phyloP scores from a whole-genome alignment of 371 early-diverging fungal species.

The Nosema granulosis region DNA sequence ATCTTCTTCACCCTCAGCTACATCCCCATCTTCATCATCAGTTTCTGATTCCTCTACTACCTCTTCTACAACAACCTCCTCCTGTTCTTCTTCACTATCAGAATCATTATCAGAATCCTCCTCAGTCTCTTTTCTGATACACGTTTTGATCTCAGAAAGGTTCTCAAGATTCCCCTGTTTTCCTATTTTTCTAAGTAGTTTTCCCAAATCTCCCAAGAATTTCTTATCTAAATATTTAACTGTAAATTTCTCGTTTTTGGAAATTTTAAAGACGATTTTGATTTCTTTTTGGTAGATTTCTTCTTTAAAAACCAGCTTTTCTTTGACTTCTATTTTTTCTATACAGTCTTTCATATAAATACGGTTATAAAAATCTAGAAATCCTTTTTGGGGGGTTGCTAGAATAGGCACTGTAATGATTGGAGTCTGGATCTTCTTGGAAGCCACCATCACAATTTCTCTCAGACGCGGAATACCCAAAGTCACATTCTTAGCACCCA shows the following conservation, averaged over 20 bases:
- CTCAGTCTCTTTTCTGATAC: background rate
- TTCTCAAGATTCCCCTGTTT: constrained; percentile 28
- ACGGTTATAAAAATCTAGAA: constrained; percentile 21
- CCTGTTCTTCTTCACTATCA: constrained; percentile 21
- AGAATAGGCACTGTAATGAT: constrained; percentile 79
- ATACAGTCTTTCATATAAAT: constrained; percentile 52
- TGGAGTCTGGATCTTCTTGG: constrained; percentile 84
- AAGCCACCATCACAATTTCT: constrained; percentile 98
- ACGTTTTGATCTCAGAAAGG: background rate
- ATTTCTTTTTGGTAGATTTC: constrained; percentile 47
- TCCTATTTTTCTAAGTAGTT: constrained; percentile 49
- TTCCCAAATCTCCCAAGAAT: constrained; percentile 56
- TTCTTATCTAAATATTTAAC: constrained; percentile 27
- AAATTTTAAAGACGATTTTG: constrained; percentile 34
- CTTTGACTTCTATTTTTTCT: constrained; percentile 35
- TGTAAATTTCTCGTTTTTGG: constrained; percentile 19
- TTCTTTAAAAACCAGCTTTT: constrained; percentile 41
- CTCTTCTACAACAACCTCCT: constrained; percentile 41
- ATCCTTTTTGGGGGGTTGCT: constrained; percentile 24
- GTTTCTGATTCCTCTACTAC: constrained; percentile 9
- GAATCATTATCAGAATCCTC: constrained; percentile 24
- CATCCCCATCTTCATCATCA: constrained; percentile 63
- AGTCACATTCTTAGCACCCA: constrained; percentile 95
- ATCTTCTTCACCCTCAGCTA: constrained; percentile 55
- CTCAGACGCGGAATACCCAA: constrained; percentile 98